These are phyloP conservation scores for Gaultheria prostrata DNA, from an alignment of 148 eudicot species.

Conservation along the genomic window DNA sequence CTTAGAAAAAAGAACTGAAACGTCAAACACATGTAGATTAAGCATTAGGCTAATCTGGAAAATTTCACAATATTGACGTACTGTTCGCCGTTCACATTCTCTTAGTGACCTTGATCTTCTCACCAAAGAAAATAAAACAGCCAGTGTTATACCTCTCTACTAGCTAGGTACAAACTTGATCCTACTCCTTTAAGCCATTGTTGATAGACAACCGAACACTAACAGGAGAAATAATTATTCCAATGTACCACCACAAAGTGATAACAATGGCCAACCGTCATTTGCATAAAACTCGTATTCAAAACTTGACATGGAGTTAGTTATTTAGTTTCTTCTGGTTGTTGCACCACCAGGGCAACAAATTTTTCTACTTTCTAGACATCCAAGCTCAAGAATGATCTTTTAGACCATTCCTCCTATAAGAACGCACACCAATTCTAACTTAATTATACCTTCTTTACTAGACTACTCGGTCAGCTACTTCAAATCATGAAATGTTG, in stretches of 20 bases:
- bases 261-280: not conserved
- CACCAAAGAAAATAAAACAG: not conserved
- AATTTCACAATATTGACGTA: not conserved
- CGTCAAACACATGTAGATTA: not conserved
- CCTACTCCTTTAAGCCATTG: not conserved
- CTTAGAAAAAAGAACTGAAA: not conserved
- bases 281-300: not conserved
- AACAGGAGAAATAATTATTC: not conserved
- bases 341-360: not conserved
- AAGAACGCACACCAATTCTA: not conserved
- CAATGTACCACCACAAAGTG: not conserved
- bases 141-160: constrained; percentile 1
- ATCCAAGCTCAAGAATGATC: not conserved
- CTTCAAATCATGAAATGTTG: not conserved
- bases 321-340: not conserved
- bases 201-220: not conserved
- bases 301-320: not conserved
- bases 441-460: not conserved
- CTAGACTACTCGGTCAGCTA: not conserved
- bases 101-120: not conserved
- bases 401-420: not conserved
- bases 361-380: not conserved
- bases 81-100: not conserved
- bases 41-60: not conserved
- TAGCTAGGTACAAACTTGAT: not conserved